Conservation (phyloP, 768 basidiomycete species). For the Pleurotus platypus region DNA sequence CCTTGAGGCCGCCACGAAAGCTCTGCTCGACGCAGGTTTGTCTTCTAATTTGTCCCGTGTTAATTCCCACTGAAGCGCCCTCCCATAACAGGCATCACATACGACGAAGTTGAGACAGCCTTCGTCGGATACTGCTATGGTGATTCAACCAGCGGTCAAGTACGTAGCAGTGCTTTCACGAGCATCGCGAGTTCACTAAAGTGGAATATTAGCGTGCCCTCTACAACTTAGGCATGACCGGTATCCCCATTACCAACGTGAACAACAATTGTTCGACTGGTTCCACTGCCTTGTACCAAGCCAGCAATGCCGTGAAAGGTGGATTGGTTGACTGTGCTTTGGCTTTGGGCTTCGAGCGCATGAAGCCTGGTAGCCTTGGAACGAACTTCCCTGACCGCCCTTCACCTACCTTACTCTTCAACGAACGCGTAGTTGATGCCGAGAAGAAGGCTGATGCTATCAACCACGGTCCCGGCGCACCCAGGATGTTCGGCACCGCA, state of each 20-base stretch:
- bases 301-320: conserved; percentile 65
- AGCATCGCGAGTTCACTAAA: neutral
- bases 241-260: conserved; percentile 82
- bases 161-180: conserved; percentile 13
- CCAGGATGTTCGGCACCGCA: conserved; percentile 73
- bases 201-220: conserved; percentile 53
- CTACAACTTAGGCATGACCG: conserved; percentile 80
- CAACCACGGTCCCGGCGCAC: conserved; percentile 68
- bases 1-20: conserved; percentile 83
- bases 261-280: conserved; percentile 89
- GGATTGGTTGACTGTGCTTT: conserved; percentile 72
- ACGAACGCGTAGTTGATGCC: conserved; percentile 39
- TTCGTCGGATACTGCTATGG: conserved; percentile 79
- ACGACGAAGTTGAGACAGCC: conserved; percentile 71
- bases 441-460: conserved; percentile 48
- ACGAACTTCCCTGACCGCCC: conserved; percentile 57
- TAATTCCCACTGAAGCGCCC: neutral
- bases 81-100: conserved; percentile 61
- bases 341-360: conserved; percentile 85
- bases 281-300: conserved; percentile 72
- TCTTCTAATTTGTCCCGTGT: conserved; percentile 1
- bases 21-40: conserved; percentile 77
- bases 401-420: conserved; percentile 45
- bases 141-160: conserved; percentile 76
- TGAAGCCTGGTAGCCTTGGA: conserved; percentile 71